These are phyloP conservation scores for Venustampulla echinocandica DNA, from an alignment of 495 filamentous ascomycete species.

Conservation along the genomic window DNA sequence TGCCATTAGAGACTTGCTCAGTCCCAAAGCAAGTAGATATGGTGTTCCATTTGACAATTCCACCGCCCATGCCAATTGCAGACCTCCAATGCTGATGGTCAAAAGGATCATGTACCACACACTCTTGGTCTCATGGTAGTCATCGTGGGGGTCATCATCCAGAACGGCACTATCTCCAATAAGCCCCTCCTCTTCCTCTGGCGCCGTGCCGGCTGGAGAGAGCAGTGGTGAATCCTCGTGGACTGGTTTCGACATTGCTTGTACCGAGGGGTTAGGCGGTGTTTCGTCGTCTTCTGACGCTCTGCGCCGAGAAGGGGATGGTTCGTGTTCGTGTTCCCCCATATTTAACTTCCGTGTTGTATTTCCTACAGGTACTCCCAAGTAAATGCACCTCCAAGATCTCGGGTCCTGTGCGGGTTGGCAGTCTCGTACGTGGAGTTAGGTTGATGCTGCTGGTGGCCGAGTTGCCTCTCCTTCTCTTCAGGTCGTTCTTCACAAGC, in stretches of 20 bases:
- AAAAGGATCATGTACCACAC: slow-evolving; percentile 74
- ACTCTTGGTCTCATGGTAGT: slow-evolving; percentile 57
- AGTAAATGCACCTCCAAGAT: too few relatives aligned
- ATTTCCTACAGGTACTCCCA: too few relatives aligned
- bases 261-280: background rate
- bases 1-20: slow-evolving; percentile 89
- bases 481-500: background rate
- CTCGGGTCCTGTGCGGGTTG: background rate
- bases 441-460: background rate
- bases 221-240: slow-evolving; percentile 54
- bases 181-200: slow-evolving; percentile 33
- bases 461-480: background rate
- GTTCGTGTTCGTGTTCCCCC: background rate
- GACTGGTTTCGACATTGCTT: slow-evolving; percentile 9
- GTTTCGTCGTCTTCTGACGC: background rate
- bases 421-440: background rate
- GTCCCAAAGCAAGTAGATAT: slow-evolving; percentile 61
- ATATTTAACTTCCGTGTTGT: too few relatives aligned
- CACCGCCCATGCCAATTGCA: slow-evolving; percentile 93
- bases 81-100: slow-evolving; percentile 72
- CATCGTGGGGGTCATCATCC: slow-evolving; percentile 31
- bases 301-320: background rate
- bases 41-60: slow-evolving; percentile 79
- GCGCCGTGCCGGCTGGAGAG: slow-evolving; percentile 34
- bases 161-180: slow-evolving; percentile 26